Conservation (phyloP, 768 basidiomycete genomes). For the Candolleomyces eurysporus region DNA sequence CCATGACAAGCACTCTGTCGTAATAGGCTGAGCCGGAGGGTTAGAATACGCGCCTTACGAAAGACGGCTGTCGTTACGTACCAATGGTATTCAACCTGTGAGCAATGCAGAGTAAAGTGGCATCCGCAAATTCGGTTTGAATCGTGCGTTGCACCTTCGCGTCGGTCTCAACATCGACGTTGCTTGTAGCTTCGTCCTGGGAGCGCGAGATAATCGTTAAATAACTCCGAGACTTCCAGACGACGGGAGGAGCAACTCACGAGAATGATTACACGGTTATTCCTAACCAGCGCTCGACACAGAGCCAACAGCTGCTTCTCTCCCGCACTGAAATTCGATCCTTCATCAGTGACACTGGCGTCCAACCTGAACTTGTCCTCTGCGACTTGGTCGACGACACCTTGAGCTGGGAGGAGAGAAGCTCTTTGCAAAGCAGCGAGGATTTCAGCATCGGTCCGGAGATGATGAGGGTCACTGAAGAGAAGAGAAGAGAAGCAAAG, state of each 20-base stretch:
- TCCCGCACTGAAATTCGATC: slow-evolving; percentile 56
- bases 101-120: slow-evolving; percentile 52
- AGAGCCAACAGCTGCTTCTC: slow-evolving; percentile 57
- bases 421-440: slow-evolving; percentile 60
- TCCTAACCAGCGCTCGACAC: slow-evolving; percentile 58
- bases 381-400: slow-evolving; percentile 39
- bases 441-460: slow-evolving; percentile 57
- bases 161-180: slow-evolving; percentile 63
- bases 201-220: too few species aligned
- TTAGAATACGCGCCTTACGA: background rate
- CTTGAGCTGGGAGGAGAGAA: slow-evolving; percentile 55
- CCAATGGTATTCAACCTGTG: slow-evolving; percentile 54
- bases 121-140: slow-evolving; percentile 52
- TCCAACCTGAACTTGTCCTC: slow-evolving; percentile 72
- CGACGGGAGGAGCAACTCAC: background rate
- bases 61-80: slow-evolving; percentile 14
- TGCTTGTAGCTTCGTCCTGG: slow-evolving; percentile 65
- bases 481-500: slow-evolving; percentile 14
- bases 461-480: slow-evolving; percentile 26
- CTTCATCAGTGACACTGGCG: slow-evolving; percentile 49
- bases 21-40: slow-evolving; percentile 45
- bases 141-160: slow-evolving; percentile 63
- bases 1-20: slow-evolving; percentile 73
- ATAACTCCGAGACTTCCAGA: background rate
- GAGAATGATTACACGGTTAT: slow-evolving; percentile 56